Evolutionary conservation across 176 grass and related monocot genomes (phyloP).

Genomic region (Aegilops sharonensis): DNA sequence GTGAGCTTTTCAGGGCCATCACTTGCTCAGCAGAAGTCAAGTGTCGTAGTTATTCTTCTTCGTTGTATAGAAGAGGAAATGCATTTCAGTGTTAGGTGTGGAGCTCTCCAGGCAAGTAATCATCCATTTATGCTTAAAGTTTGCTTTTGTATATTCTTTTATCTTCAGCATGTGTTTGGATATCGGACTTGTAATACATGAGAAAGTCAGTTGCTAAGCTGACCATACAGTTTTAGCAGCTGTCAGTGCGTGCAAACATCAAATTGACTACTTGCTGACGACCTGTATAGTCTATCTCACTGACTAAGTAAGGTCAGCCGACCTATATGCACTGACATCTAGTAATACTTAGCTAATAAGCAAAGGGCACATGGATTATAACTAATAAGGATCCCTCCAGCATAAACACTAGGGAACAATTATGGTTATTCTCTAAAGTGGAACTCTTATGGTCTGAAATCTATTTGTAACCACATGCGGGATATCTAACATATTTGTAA

Average conservation of each 20-base stretch:
- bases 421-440: not conserved
- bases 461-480: not conserved
- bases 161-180: constrained; percentile 1
- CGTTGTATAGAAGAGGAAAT: constrained; percentile 56
- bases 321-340: not conserved
- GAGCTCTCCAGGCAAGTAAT: constrained; percentile 73
- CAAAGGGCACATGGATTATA: not conserved
- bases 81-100: constrained; percentile 63
- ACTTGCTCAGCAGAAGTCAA: constrained; percentile 45
- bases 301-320: not conserved
- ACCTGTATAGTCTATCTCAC: not conserved
- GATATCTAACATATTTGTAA: not conserved
- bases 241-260: not conserved
- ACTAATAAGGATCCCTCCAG: not conserved
- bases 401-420: not conserved
- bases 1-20: constrained; percentile 43
- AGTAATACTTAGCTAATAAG: not conserved
- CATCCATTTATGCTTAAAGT: constrained; percentile 12
- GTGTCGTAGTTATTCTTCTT: constrained; percentile 59
- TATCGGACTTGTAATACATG: not conserved
- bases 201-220: not conserved
- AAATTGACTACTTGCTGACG: not conserved
- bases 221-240: not conserved
- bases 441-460: not conserved
- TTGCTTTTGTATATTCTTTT: constrained; percentile 34